Evolutionary conservation across 2,329 filamentous ascomycete genomes (phyloP).

Genomic region (Stachybotrys echinatus): DNA sequence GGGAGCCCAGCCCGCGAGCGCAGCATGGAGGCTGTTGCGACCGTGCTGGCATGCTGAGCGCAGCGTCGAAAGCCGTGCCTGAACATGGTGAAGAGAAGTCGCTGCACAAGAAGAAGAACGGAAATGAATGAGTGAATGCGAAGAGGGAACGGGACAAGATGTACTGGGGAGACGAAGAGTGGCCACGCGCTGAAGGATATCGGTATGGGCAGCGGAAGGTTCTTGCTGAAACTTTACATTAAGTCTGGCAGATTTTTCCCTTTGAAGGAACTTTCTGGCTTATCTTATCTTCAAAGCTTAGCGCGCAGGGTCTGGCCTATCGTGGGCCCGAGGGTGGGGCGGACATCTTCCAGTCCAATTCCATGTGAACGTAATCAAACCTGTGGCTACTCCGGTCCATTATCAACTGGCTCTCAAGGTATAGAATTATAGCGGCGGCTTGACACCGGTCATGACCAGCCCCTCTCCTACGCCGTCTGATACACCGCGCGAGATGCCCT

Average conservation of each 20-base stretch:
- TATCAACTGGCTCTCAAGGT: no score
- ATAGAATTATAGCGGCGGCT: background rate
- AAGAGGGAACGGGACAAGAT: background rate
- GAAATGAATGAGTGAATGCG: slow-evolving; percentile 2
- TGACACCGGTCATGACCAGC: slow-evolving; percentile 15
- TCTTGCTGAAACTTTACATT: background rate
- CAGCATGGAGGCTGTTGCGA: slow-evolving; percentile 19
- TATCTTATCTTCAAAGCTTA: background rate
- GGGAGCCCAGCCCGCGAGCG: slow-evolving; percentile 21
- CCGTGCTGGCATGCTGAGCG: slow-evolving; percentile 27
- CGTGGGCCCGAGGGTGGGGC: background rate
- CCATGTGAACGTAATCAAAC: no score
- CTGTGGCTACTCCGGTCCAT: no score
- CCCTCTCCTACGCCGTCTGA: slow-evolving; percentile 54
- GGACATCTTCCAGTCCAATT: background rate
- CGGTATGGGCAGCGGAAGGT: no score
- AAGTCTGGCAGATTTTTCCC: background rate
- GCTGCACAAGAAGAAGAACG: slow-evolving; percentile 2
- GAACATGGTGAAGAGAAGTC: slow-evolving; percentile 19
- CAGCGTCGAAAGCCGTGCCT: slow-evolving; percentile 33
- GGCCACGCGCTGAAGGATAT: background rate
- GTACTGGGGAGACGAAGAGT: background rate
- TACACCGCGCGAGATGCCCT: slow-evolving; percentile 60
- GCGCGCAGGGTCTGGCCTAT: background rate
- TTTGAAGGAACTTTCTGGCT: background rate